Conservation (phyloP, 2,329 filamentous ascomycete species). For the Sarocladiaceae sp. region DNA sequence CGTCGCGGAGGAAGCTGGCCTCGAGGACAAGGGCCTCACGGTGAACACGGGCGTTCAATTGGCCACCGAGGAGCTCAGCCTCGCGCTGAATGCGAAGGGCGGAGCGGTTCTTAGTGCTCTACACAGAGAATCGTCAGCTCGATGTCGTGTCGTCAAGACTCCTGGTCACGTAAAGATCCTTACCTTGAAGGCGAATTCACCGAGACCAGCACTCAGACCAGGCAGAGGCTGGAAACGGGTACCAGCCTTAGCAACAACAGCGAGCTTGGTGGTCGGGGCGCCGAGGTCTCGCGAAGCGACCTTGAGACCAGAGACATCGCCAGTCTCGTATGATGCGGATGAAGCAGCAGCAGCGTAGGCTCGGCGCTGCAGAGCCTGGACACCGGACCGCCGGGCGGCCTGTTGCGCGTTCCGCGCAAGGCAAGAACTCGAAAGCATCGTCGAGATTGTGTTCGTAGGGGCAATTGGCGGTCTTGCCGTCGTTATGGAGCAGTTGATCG, state of each 20-base stretch:
- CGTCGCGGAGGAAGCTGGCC: conserved; percentile 91
- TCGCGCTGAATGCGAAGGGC: conserved; percentile 92
- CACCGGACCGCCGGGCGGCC: conserved; percentile 53
- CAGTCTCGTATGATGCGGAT: conserved; percentile 81
- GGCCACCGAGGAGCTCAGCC: conserved; percentile 88
- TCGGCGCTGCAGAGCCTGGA: conserved; percentile 46
- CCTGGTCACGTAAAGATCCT: not conserved
- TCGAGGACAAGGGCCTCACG: conserved; percentile 90
- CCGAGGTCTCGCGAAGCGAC: conserved; percentile 85
- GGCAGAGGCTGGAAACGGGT: conserved; percentile 89
- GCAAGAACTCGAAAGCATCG: conserved; percentile 60
- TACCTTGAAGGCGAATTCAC: conserved; percentile 98
- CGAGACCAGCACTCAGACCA: conserved; percentile 83
- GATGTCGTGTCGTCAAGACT: conserved; percentile 13
- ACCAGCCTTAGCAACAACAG: conserved; percentile 89
- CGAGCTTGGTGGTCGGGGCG: conserved; percentile 85
- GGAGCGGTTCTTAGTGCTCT: conserved; percentile 86
- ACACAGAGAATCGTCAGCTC: conserved; percentile 43
- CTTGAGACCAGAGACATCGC: conserved; percentile 85
- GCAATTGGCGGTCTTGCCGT: conserved; percentile 45
- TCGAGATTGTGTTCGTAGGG: conserved; percentile 51
- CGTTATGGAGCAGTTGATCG: conserved; percentile 34
- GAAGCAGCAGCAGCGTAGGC: conserved; percentile 55
- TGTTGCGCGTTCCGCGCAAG: conserved; percentile 55
- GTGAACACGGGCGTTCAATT: conserved; percentile 83